Evolutionary conservation across 352 stramenopile species (phyloP).

Genomic region (Pythium aquatile): DNA sequence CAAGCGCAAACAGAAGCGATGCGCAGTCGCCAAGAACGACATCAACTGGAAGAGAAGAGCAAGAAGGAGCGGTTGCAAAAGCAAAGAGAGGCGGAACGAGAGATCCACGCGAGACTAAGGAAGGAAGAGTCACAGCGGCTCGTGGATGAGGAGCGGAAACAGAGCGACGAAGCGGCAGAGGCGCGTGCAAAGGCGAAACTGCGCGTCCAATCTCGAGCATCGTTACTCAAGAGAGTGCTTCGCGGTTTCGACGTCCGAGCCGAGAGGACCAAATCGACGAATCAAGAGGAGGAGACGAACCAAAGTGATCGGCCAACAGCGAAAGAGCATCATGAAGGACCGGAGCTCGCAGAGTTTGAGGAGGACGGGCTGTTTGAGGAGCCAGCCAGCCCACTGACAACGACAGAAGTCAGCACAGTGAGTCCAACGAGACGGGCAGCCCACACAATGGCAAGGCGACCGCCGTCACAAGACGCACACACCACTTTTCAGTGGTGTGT

Average conservation of each 20-base stretch:
- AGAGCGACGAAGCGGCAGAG: slow-evolving; percentile 40
- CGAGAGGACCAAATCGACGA: slow-evolving; percentile 2
- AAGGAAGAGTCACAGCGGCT: slow-evolving; percentile 51
- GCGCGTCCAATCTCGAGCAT: slow-evolving; percentile 33
- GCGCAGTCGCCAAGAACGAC: slow-evolving; percentile 30
- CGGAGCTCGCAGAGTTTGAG: slow-evolving; percentile 61
- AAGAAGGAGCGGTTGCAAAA: slow-evolving; percentile 39
- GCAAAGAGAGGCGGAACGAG: slow-evolving; percentile 50
- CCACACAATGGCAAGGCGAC: not conserved
- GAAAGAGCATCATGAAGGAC: slow-evolving; percentile 5
- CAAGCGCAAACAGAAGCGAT: slow-evolving; percentile 28
- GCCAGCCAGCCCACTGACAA: not conserved
- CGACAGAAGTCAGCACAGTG: not conserved
- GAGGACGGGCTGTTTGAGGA: slow-evolving; percentile 41
- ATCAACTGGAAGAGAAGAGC: slow-evolving; percentile 44
- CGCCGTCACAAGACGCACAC: not conserved
- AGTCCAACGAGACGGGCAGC: not conserved
- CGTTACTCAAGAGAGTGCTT: slow-evolving; percentile 36
- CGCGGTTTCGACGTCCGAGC: slow-evolving; percentile 27
- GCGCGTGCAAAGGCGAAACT: slow-evolving; percentile 48
- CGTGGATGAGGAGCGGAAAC: slow-evolving; percentile 49
- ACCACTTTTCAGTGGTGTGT: slow-evolving; percentile 13
- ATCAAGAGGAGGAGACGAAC: slow-evolving; percentile 18
- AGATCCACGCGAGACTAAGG: slow-evolving; percentile 38
- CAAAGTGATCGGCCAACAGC: slow-evolving; percentile 1